Conservation (phyloP, 768 basidiomycete genomes). For the Termitomyces sp. region DNA sequence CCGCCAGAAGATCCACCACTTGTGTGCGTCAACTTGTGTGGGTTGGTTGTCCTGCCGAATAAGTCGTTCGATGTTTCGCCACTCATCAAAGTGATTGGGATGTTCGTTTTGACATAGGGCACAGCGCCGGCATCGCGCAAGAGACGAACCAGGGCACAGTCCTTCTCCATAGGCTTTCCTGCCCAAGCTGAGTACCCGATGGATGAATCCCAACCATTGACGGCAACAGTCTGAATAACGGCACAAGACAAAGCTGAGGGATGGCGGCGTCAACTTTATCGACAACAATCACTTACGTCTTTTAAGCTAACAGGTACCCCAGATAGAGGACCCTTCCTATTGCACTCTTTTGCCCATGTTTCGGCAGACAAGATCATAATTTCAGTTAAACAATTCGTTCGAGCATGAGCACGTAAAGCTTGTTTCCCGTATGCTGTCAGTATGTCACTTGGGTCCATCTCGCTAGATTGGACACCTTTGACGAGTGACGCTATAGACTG, state of each 20-base stretch:
- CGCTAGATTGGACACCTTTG: conserved; percentile 24
- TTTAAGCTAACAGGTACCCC: conserved; percentile 56
- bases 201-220: conserved; percentile 54
- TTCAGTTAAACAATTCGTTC: conserved; percentile 57
- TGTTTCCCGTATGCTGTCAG: conserved; percentile 42
- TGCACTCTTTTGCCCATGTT: conserved; percentile 26
- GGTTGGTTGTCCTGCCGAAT: conserved; percentile 59
- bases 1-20: conserved; percentile 72
- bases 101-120: conserved; percentile 65
- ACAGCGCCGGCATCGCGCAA: conserved; percentile 61
- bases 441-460: conserved; percentile 27
- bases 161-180: conserved; percentile 38
- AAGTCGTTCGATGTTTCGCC: conserved; percentile 54
- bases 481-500: conserved; percentile 27
- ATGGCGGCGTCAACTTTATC: conserved; percentile 1
- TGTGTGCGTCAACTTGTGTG: conserved; percentile 48
- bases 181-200: conserved; percentile 56
- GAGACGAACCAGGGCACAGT: conserved; percentile 49
- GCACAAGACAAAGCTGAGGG: conserved; percentile 2
- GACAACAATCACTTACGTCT: conserved; percentile 26
- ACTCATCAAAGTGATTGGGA: conserved; percentile 56
- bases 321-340: conserved; percentile 37
- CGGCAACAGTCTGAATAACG: conserved; percentile 41
- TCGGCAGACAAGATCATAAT: conserved; percentile 43
- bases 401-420: conserved; percentile 39